phyloP scores from a whole-genome alignment of 805 yeast species.

The Starmerella sp. region DNA sequence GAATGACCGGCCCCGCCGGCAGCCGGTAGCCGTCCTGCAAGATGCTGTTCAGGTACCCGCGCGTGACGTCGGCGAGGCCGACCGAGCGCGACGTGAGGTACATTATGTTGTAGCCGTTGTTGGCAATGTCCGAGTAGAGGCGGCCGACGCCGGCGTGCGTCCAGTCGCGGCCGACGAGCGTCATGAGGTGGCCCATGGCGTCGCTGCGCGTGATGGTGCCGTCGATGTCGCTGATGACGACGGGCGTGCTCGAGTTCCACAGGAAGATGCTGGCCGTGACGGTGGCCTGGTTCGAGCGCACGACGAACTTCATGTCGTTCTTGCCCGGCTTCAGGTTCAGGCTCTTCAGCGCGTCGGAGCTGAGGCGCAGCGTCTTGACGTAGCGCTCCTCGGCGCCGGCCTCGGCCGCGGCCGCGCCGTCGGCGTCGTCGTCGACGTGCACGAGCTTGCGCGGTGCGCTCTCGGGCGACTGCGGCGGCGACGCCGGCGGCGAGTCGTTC shows the following conservation, averaged over 20 bases:
- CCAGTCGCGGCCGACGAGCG: constrained; percentile 94
- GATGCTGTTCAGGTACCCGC: constrained; percentile 69
- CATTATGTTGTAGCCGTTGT: constrained; percentile 86
- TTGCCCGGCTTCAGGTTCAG: constrained; percentile 67
- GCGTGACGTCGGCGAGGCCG: constrained; percentile 87
- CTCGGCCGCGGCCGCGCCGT: neutral
- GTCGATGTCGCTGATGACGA: constrained; percentile 93
- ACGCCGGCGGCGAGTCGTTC: constrained; percentile 13
- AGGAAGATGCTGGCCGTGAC: constrained; percentile 62
- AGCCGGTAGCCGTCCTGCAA: constrained; percentile 62
- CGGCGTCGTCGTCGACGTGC: neutral
- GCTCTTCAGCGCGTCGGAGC: constrained; percentile 75
- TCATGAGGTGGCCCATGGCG: constrained; percentile 90
- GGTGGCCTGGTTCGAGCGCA: constrained; percentile 71
- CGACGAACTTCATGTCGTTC: constrained; percentile 67
- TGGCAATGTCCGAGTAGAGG: constrained; percentile 71
- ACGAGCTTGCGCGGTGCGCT: neutral
- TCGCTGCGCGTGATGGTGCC: constrained; percentile 97
- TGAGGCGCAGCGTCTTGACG: constrained; percentile 79
- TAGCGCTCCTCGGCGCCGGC: constrained; percentile 29
- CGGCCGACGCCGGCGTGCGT: constrained; percentile 94
- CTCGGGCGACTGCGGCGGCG: constrained; percentile 8
- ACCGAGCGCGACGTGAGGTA: constrained; percentile 91
- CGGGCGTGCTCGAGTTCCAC: constrained; percentile 77
- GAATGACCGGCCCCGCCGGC: constrained; percentile 86